Evolutionary conservation across 108 stramenopile genomes (phyloP).

Genomic region (Nitzschia sp.): DNA sequence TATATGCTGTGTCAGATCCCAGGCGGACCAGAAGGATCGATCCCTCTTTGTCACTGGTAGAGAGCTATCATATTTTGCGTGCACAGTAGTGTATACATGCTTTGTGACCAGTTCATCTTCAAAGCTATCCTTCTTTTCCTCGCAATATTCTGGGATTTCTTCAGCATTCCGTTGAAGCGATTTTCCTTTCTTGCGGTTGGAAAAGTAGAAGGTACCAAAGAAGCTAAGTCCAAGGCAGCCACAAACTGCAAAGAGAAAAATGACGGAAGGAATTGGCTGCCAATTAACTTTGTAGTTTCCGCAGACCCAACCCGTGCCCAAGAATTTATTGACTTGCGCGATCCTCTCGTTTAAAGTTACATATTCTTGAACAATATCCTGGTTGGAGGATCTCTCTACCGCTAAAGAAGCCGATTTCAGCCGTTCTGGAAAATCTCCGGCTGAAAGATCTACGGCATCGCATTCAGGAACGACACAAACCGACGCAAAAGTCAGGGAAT

Average conservation of each 20-base stretch:
- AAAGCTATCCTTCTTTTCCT: conserved; percentile 16
- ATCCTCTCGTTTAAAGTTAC: conserved; percentile 29
- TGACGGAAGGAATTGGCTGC: conserved; percentile 22
- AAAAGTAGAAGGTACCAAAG: conserved; percentile 10
- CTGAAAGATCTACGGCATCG: conserved; percentile 37
- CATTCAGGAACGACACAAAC: conserved; percentile 47
- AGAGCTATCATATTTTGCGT: not conserved
- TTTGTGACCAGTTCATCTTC: not conserved
- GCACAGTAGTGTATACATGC: not conserved
- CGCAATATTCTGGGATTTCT: not conserved
- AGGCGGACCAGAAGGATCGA: conserved; percentile 31
- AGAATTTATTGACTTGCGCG: conserved; percentile 38
- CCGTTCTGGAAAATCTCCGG: conserved; percentile 35
- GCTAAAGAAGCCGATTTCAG: conserved; percentile 17
- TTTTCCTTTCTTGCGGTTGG: not conserved
- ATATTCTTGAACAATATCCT: conserved; percentile 31
- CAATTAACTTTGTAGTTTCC: conserved; percentile 44
- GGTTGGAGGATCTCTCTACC: not conserved
- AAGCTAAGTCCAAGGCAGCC: not conserved
- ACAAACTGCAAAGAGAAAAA: not conserved
- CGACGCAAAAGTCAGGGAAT: conserved; percentile 52
- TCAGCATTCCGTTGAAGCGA: not conserved
- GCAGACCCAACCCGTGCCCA: conserved; percentile 56
- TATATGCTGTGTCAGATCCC: conserved; percentile 23
- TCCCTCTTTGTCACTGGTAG: not conserved